A percentile compares a stretch with the other conserved stretches of the same genome.
These are phyloP conservation scores for Colletotrichum lentis DNA, from an alignment of 2,329 filamentous ascomycete species.

Conservation along the genomic window DNA sequence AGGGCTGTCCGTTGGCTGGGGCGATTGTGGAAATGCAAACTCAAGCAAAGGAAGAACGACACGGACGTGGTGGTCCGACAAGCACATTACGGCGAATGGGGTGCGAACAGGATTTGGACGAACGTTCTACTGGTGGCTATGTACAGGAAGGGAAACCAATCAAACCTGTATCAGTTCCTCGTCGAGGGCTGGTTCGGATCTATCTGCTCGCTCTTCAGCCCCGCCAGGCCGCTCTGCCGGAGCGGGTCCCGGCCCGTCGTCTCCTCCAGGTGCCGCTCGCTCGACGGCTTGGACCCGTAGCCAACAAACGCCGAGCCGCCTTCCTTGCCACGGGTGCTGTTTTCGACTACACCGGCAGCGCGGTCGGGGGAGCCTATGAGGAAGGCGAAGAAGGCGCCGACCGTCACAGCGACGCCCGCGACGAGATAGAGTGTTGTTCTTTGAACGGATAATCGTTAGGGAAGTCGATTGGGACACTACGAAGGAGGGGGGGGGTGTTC, in stretches of 20 bases:
- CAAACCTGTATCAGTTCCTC: background rate
- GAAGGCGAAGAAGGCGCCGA: conserved; percentile 19
- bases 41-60: too few species aligned
- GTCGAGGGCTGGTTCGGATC: conserved; percentile 7
- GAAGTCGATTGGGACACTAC: background rate
- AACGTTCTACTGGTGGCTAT: too few species aligned
- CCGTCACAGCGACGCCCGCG: background rate
- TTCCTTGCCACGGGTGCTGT: background rate
- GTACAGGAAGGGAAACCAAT: background rate
- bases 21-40: too few species aligned
- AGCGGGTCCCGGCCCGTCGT: conserved; percentile 2
- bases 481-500: too few species aligned
- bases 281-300: conserved; percentile 11
- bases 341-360: conserved; percentile 20
- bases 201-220: conserved; percentile 26
- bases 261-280: conserved; percentile 1
- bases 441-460: background rate
- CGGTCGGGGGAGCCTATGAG: conserved; percentile 18
- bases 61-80: too few species aligned
- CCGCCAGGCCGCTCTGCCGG: conserved; percentile 4
- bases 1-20: too few species aligned
- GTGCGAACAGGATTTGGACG: background rate
- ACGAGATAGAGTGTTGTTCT: conserved; percentile 1
- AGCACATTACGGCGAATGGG: too few species aligned
- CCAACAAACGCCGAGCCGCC: background rate